Conservation (phyloP, 2,329 filamentous ascomycete genomes). For the Beauveria sp. region DNA sequence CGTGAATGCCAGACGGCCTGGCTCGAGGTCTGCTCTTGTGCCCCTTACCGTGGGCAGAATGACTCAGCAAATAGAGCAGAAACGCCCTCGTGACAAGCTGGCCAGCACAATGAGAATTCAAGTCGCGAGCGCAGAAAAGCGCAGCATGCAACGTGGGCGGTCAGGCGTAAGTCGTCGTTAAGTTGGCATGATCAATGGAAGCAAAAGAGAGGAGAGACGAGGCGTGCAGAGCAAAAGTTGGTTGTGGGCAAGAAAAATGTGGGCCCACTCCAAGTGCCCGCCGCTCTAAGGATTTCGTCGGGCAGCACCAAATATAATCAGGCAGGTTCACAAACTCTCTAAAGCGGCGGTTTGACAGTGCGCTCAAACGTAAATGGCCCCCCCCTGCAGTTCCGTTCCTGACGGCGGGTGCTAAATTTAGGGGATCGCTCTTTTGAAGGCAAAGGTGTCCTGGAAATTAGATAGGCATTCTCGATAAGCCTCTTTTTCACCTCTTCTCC, state of each 20-base stretch:
- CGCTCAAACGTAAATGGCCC: no score
- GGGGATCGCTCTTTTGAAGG: conserved; percentile 8
- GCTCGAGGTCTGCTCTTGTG: conserved; percentile 1
- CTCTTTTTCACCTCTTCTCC: background rate
- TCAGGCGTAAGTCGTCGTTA: background rate
- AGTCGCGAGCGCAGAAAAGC: background rate
- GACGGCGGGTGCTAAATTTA: conserved; percentile 4
- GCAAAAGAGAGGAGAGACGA: background rate
- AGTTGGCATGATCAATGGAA: background rate
- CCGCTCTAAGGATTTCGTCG: background rate
- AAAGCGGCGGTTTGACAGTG: background rate
- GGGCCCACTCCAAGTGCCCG: background rate
- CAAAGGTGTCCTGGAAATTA: conserved; percentile 14
- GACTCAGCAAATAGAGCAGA: background rate
- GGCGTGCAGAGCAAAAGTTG: background rate
- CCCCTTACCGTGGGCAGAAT: background rate
- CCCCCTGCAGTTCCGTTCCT: background rate
- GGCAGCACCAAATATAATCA: background rate
- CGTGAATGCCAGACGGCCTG: background rate
- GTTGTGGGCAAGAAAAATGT: background rate
- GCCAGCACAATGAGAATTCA: background rate
- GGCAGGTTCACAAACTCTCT: background rate
- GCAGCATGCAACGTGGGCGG: background rate
- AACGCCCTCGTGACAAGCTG: background rate
- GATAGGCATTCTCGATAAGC: background rate